Evolutionary conservation across 2,329 filamentous ascomycete species (phyloP).

Genomic region (Paecilomyces sp.): DNA sequence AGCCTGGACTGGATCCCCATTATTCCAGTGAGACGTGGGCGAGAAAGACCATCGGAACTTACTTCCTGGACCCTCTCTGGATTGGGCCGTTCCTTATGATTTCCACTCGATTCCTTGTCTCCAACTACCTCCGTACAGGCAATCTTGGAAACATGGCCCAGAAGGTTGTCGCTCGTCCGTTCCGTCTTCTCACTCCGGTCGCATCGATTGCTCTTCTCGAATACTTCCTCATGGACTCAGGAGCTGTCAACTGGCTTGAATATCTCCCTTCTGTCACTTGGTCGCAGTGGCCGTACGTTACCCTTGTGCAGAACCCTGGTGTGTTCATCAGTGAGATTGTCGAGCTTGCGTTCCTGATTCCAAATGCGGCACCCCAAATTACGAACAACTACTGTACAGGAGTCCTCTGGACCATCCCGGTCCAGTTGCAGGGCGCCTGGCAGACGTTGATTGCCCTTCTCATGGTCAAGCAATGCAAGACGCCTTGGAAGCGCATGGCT

Average conservation of each 20-base stretch:
- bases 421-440: conserved; percentile 43
- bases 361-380: conserved; percentile 42
- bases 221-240: conserved; percentile 42
- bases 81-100: conserved; percentile 45
- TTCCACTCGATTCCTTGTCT: conserved; percentile 39
- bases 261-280: conserved; percentile 41
- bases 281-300: conserved; percentile 43
- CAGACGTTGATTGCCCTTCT: conserved; percentile 35
- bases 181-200: conserved; percentile 42
- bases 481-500: conserved; percentile 38
- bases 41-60: conserved; percentile 36
- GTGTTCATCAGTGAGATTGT: conserved; percentile 39
- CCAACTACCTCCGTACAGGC: conserved; percentile 36
- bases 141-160: conserved; percentile 38
- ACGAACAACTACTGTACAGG: conserved; percentile 44
- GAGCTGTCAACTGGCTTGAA: conserved; percentile 36
- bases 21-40: conserved; percentile 35
- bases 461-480: conserved; percentile 39
- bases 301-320: conserved; percentile 32
- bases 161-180: conserved; percentile 37
- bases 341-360: conserved; percentile 40
- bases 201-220: conserved; percentile 37
- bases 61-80: conserved; percentile 41
- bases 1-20: conserved; percentile 27
- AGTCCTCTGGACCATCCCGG: conserved; percentile 45